Evolutionary conservation across 345 rosid genomes (phyloP), one percentile per base, ranked within the genome.

Genomic region (Lumnitzera littorea): DNA sequence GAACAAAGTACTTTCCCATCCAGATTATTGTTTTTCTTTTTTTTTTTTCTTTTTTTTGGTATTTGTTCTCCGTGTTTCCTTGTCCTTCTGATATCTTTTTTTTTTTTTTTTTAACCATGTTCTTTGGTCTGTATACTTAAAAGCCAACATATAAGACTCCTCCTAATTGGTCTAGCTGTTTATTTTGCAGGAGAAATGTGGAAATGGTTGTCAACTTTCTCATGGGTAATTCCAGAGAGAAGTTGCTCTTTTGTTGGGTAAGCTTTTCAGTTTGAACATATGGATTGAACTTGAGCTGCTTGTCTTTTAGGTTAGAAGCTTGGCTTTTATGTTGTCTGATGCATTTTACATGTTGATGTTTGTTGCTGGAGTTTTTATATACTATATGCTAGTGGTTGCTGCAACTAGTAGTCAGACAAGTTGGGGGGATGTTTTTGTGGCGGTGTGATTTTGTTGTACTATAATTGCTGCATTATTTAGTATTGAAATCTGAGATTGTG

Each of bases 231-330:
- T 62, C 69, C 57, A 74, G 57, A 72, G 24, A 49, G 12, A 71
- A 73, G 57, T 64, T 86, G 62, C 72, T 84, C 55, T 84, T 86
- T 65, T 74, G 81, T 62, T 86, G 87, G 89, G 92, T 84, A 57
- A 74, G 83, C 57, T 36, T 36, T 36, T 2, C 43, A 36, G 43
- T 36, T 36, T 36, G 43, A 36, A 9, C 43, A 36, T 36, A 6
- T 36, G 9, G 43, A 36, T 36, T 13, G 10, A 50, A 50, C 5
- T 46, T 58, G 31, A n/a, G 47, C 3, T 20, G 15, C 27, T 41
- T 63, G 16, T 53, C 11, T 41, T n/a, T 51, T 12, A 36, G 55
- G 50, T 58, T 50, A 58, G 61, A 15, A 27, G 31, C n/a, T 3
- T 24, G 47, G 25, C 53, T 67, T 58, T 49, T 60, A 41, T 27